These are phyloP conservation scores for grape (Vitis vinifera) DNA, from an alignment of 164 flowering plant genomes.

Conservation along the genomic window ASM3070453v1 NC_081820.1:19036001-19036500, in stretches of 20 bases:
- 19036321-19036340: conserved; percentile 97
- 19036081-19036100: too few species aligned
- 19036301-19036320: conserved; percentile 82
- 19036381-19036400: conserved; percentile 57
- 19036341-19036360: conserved; percentile 92
- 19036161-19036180: too few species aligned
- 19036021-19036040: too few species aligned
- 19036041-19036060: too few species aligned
- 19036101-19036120: too few species aligned
- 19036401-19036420: conserved; percentile 72
- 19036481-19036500: conserved; percentile 91
- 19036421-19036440: conserved; percentile 83
- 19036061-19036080: too few species aligned
- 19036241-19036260: conserved; percentile 40
- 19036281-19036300: conserved; percentile 65
- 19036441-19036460: conserved; percentile 67
- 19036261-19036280: conserved; percentile 68
- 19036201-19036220: too few species aligned
- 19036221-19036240: neutral
- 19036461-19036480: conserved; percentile 89
- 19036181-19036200: too few species aligned
- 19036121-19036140: too few species aligned
- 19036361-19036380: conserved; percentile 69
- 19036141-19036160: too few species aligned
- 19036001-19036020: too few species aligned